These are phyloP conservation scores for Middelhovenomyces tepae DNA, from an alignment of 805 yeast species.

Conservation along the genomic window DNA sequence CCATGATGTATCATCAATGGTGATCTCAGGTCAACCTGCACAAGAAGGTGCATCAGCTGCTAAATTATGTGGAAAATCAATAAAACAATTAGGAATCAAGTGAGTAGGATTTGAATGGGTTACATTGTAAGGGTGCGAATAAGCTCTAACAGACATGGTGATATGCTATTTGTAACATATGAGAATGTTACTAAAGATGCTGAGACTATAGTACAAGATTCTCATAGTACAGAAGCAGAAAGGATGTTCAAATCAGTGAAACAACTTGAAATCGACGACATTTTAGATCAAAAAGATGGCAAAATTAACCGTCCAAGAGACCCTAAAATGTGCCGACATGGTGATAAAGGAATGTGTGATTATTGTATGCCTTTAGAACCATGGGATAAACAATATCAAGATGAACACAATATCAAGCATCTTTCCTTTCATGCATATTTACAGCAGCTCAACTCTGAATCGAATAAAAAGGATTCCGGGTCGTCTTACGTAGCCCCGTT, in stretches of 20 bases:
- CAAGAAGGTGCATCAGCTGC: constrained; percentile 35
- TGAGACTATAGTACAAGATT: constrained; percentile 5
- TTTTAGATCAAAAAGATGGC: constrained; percentile 60
- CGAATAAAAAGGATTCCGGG: constrained; percentile 45
- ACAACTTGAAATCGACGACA: constrained; percentile 60
- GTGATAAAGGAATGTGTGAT: constrained; percentile 95
- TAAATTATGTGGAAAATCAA: constrained; percentile 29
- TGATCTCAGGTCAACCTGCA: constrained; percentile 39
- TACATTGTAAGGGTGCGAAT: too few species aligned
- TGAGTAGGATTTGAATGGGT: too few species aligned
- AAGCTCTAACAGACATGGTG: constrained; percentile 44
- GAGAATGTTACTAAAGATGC: constrained; percentile 15
- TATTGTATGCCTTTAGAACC: constrained; percentile 95
- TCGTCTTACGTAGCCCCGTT: constrained; percentile 76
- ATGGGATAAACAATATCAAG: constrained; percentile 74
- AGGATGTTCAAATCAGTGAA: constrained; percentile 24
- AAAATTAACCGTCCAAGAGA: constrained; percentile 57
- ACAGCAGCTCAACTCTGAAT: constrained; percentile 57
- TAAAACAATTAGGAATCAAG: constrained; percentile 30
- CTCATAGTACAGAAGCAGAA: constrained; percentile 13
- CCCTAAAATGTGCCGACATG: constrained; percentile 63
- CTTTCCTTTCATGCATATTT: constrained; percentile 77
- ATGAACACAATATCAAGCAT: constrained; percentile 74
- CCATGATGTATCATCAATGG: neutral
- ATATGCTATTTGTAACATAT: constrained; percentile 42